Base-by-base conservation (phyloP, 202 grass and related monocot species). In the Bolboschoenoplectus hybrid region DNA sequence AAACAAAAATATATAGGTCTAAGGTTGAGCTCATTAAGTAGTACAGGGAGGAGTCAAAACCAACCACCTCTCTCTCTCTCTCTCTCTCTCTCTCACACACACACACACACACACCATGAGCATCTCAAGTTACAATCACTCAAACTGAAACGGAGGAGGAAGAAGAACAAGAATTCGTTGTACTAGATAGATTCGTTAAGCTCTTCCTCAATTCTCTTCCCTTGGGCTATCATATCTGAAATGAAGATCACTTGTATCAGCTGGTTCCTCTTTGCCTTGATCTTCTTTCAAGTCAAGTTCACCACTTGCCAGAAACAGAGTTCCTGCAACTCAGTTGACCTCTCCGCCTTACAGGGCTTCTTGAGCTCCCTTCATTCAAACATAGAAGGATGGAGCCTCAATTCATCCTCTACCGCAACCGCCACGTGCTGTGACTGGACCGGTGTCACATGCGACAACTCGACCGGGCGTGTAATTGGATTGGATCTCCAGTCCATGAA, bases 21-120 rank as follows among this genome's bases (percentile, higher is more conserved):
- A 80, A 41, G 39, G 65, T 55, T 82, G 64, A 88, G 58, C 39
- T 57, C 51, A 81, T 90, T 81, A 81, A 86, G 43, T 80, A 60
- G 14, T 86, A 88, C 83, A 88, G n/a, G 86, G 76, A 81, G 45
- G 90, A 91, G 97, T 92, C 96, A 98, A 95, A 95, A 91, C 89
- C 68, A 87, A 81, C 77, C 85, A 83, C 80, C 71, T 89, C 86
- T 36, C 58, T 81, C 43, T 84, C 81, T 88, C 46, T 69, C 67
- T 88, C 88, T 17, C 19, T 80, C 19, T 81, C 84, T 87, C 61
- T 75, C 9, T 11, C 63, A 38, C 45, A 66, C 79, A 49, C 63
- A 41, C 82, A 16, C 9, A 10, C 63, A 38, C 45, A 66, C 79
- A 49, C 63, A 41, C 82, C 34, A 88, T 88, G 86, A 69, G n/a